Base-by-base conservation (phyloP, 306 rosid genomes). In the Purshia tridentata region DNA sequence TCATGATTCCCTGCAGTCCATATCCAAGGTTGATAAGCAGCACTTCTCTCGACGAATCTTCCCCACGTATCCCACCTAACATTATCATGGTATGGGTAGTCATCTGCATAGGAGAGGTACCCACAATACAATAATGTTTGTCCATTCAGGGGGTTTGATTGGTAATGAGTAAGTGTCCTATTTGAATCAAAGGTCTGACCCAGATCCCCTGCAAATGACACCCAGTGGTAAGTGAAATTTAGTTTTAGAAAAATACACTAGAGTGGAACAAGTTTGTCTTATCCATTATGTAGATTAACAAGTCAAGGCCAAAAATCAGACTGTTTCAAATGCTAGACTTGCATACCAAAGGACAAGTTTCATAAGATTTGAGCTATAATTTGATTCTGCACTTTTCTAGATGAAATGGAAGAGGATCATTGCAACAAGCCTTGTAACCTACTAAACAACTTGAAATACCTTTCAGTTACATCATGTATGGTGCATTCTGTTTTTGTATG, bases 11-110 rank as follows among this genome's bases (percentile, higher is more conserved):
- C 98, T 29, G 89, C 85, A 15, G 96, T 91, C 98, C 97, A 91
- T 75, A 93, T 89, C 98, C 98, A 93, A 16, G 98, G 98, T 80
- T 93, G 97, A 91, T 89, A 93, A 68, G 98, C 98, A 75, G 6
- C 65, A 55, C 94, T 91, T 82, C 98, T 89, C 85, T 93, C 97
- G 1, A 58, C 18, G 5, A 91, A 91, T 65, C 97, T 89, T 82
- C 89, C 97, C 93, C 92, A 89, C 44, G 94, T 76, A 84, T 93
- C 97, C 97, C 98, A 93, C 70, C 92, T 82, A 39, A 12, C 70
- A 53, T 93, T 91, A 57, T 89, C 91, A 42, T 91, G 91, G 78
- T 84, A 72, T 8, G 92, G 88, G 72, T 91, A 85, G 64, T 72
- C 72, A 69, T 93, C 94, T 0, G 96, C 96, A 51, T 93, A 93